Base-by-base conservation (phyloP, 2,329 filamentous ascomycete species). In the Ceratocystis cubensis region DNA sequence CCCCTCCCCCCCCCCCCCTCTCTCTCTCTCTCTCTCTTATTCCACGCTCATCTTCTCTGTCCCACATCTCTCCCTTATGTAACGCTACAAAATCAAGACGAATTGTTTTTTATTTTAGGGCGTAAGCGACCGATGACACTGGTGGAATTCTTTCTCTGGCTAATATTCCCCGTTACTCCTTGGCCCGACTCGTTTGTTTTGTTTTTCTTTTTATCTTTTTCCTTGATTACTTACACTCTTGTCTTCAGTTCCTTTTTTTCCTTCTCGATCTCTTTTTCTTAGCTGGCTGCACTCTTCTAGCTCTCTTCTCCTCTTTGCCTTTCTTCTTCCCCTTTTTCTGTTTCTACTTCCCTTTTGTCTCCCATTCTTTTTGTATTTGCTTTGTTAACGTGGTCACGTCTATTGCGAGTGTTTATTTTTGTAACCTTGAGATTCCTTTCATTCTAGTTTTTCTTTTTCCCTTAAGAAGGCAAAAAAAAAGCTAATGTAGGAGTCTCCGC, bases 351-450 rank as follows among this genome's bases (percentile, higher is more conserved):
- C 25, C 61, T 50, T 61, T 56, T 57, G 46, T 10, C 45, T 45
- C 10, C 53, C 57, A 33, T 62, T 45, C 41, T 64, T 67, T 48
- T 66, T 41, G 30, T 59, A 15, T 53, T 10, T 53, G 22, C 20
- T 53, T 22, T 25, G 48, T 53, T 53, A 41, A 41, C 37, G 37
- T 13, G 37, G 3, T 53, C 22, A 53, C 25, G 48, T 53, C 48
- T 53, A 53, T 17, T 62, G 37, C 37, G 37, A 41, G 37, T 41
- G 37, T 65, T 53, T 56, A 45, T 17, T 66, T 66, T 71, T 70
- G 63, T 73, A 69, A 66, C 69, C 68, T 69, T 70, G 37, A 65
- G 65, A 69, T 69, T 70, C 65, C 56, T 57, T 46, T 37, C 46
- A 48, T 69, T 56, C 62, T 37, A 57, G 59, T 6, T 45, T 61